A percentile compares a stretch with the other conserved stretches of the same genome.
Evolutionary conservation across 371 early-diverging fungal species (phyloP).

Genomic region (Nematocida major): DNA sequence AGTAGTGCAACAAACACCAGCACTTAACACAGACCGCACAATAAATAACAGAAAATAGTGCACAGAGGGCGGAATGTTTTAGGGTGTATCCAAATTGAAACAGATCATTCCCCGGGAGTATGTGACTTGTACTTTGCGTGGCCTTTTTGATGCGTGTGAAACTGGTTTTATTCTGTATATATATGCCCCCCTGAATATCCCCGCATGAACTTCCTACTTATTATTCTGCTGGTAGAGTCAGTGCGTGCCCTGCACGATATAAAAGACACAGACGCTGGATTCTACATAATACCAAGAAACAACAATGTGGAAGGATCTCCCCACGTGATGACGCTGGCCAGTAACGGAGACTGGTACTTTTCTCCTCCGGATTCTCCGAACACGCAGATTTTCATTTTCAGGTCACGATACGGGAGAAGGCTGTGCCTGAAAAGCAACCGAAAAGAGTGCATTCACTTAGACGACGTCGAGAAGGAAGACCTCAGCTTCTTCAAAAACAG

Average conservation of each 20-base stretch:
- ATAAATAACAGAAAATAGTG: no score
- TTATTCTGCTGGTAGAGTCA: neutral
- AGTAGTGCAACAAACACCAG: no score
- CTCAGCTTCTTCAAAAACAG: neutral
- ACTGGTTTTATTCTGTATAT: slow-evolving; percentile 17
- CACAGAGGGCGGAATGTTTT: no score
- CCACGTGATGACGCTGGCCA: neutral
- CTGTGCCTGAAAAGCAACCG: slow-evolving; percentile 1
- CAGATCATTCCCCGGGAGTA: no score
- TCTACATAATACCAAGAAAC: slow-evolving; percentile 34
- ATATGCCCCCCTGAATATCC: neutral
- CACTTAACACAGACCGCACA: no score
- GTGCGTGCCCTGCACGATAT: neutral
- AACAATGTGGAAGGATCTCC: neutral
- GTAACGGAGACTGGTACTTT: neutral
- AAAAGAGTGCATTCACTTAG: no score
- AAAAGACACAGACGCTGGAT: slow-evolving; percentile 7
- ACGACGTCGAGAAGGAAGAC: neutral
- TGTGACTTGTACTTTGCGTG: no score
- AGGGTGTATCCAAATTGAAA: no score
- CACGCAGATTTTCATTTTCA: neutral
- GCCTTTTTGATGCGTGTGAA: no score
- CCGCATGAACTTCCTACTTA: neutral
- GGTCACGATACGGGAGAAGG: neutral
- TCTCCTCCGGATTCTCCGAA: neutral